phyloP scores from a whole-genome alignment of 257 asterid genomes.

The Solanum gracilifrons region DNA sequence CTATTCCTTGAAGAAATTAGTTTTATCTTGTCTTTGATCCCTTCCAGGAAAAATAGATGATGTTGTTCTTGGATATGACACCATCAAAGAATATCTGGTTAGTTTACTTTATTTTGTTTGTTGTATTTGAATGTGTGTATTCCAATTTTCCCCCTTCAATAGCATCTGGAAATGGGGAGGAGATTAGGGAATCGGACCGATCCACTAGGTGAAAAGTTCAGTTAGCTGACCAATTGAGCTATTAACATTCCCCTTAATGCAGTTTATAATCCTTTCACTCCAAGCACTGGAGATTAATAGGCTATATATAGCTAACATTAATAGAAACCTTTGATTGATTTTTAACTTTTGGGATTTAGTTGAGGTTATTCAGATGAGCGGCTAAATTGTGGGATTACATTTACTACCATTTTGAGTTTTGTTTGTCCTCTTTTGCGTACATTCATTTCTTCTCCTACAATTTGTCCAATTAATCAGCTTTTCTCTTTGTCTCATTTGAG shows the following conservation, averaged over 20 bases:
- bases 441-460: background rate
- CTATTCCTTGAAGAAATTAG: background rate
- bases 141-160: background rate
- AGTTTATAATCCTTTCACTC: background rate
- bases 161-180: background rate
- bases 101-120: background rate
- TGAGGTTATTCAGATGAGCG: background rate
- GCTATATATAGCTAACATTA: background rate
- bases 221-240: background rate
- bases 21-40: background rate
- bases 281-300: background rate
- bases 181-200: background rate
- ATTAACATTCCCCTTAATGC: background rate
- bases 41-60: slow-evolving; percentile 51
- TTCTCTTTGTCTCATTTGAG: background rate
- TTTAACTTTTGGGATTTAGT: background rate
- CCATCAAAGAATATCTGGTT: slow-evolving; percentile 47
- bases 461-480: background rate
- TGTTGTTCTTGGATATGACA: slow-evolving; percentile 78
- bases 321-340: background rate
- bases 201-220: background rate
- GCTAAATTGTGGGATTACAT: background rate
- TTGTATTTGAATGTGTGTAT: background rate
- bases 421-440: background rate
- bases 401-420: background rate